Percentiles rank a stretch among this genome's conserved stretches.
Evolutionary conservation across 1,284 basidiomycete species (phyloP).

Genomic region (Phylloporus sp.): DNA sequence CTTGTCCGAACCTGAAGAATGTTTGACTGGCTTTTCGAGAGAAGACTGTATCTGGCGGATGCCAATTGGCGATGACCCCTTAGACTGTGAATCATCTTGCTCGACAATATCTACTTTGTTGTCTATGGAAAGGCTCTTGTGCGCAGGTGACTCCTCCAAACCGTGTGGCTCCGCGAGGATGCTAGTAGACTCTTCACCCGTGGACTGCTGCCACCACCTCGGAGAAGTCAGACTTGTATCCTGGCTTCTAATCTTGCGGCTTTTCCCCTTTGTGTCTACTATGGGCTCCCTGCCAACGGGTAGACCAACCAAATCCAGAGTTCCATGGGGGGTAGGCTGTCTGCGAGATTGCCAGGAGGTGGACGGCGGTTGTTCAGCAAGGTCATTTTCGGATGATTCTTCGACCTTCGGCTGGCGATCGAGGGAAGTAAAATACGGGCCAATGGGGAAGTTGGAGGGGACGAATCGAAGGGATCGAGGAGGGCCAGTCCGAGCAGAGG

Average conservation of each 20-base stretch:
- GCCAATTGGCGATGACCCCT: slow-evolving; percentile 20
- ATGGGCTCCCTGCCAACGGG: slow-evolving; percentile 47
- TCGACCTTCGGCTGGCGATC: slow-evolving; percentile 33
- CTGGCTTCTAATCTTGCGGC: slow-evolving; percentile 55
- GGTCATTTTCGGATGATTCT: slow-evolving; percentile 40
- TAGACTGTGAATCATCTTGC: slow-evolving; percentile 19
- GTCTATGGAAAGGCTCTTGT: slow-evolving; percentile 18
- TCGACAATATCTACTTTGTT: slow-evolving; percentile 12
- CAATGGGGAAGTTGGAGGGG: slow-evolving; percentile 53
- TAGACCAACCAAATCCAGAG: slow-evolving; percentile 54
- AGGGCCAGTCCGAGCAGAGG: slow-evolving; percentile 73
- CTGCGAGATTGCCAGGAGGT: slow-evolving; percentile 33
- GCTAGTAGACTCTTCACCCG: slow-evolving; percentile 50
- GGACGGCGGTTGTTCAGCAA: slow-evolving; percentile 37
- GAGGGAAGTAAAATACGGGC: slow-evolving; percentile 31
- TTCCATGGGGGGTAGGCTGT: slow-evolving; percentile 66
- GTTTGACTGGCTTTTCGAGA: slow-evolving; percentile 46
- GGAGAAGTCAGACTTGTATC: slow-evolving; percentile 60
- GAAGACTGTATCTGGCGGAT: slow-evolving; percentile 54
- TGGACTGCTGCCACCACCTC: slow-evolving; percentile 66
- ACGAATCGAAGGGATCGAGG: slow-evolving; percentile 73
- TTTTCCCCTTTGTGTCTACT: slow-evolving; percentile 63
- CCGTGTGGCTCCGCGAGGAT: slow-evolving; percentile 41
- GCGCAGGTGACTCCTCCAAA: slow-evolving; percentile 16
- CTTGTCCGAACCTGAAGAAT: slow-evolving; percentile 48